phyloP scores from a whole-genome alignment of 2,329 filamentous ascomycete genomes.

The Sarocladiaceae sp. region DNA sequence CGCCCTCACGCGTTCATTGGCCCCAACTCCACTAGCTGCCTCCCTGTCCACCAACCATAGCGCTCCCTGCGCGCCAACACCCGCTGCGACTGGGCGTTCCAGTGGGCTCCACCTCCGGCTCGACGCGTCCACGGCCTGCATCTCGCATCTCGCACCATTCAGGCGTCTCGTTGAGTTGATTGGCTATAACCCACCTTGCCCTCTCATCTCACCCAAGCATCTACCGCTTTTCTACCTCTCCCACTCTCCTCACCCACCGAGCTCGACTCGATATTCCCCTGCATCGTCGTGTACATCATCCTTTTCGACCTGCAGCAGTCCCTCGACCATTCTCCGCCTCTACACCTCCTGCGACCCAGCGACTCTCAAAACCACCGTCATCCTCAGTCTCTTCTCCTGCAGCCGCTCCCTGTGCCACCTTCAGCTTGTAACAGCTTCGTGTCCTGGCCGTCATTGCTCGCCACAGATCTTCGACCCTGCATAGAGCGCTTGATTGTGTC shows the following conservation, averaged over 20 bases:
- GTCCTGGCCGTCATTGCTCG: not conserved
- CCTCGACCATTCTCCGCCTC: slow-evolving; percentile 18
- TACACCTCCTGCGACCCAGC: slow-evolving; percentile 16
- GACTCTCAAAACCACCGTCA: slow-evolving; percentile 8
- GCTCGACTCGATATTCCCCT: not conserved
- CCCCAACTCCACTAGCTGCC: slow-evolving; percentile 1
- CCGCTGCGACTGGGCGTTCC: not conserved
- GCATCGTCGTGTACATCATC: slow-evolving; percentile 1
- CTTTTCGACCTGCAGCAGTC: slow-evolving; percentile 6
- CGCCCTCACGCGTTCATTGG: slow-evolving; percentile 5
- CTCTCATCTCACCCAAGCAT: too few relatives aligned
- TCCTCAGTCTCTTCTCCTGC: slow-evolving; percentile 5
- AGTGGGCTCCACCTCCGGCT: slow-evolving; percentile 3
- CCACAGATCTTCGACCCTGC: not conserved
- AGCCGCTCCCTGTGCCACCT: slow-evolving; percentile 7
- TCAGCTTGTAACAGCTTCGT: not conserved
- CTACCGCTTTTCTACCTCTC: not conserved
- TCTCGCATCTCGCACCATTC: slow-evolving; percentile 6
- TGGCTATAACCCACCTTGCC: not conserved
- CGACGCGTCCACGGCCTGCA: slow-evolving; percentile 7
- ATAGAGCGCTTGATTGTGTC: not conserved
- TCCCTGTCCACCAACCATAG: not conserved
- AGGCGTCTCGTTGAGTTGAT: slow-evolving; percentile 3
- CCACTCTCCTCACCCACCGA: not conserved
- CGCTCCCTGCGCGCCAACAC: not conserved